Conservation (phyloP, 441 rosid genomes). For the Erodium chrysanthum region DNA sequence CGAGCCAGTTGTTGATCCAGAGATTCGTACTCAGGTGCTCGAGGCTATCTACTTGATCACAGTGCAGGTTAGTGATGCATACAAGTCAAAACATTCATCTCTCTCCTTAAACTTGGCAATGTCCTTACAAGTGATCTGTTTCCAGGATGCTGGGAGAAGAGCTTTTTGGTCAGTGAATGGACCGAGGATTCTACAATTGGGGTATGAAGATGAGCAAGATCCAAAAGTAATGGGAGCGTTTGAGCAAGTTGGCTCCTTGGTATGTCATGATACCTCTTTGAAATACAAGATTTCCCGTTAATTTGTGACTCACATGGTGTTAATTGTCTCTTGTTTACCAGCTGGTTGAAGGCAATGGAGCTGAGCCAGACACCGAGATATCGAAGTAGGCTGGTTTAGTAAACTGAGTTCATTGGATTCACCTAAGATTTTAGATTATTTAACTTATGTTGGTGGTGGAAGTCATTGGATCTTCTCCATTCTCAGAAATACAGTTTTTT, state of each 20-base stretch:
- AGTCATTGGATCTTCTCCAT: not conserved
- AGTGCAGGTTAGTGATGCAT: constrained; percentile 38
- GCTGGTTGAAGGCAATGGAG: constrained; percentile 49
- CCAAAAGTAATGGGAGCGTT: constrained; percentile 86
- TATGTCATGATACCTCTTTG: constrained; percentile 17
- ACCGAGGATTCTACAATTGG: constrained; percentile 67
- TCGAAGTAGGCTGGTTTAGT: constrained; percentile 21
- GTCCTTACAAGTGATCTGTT: not conserved
- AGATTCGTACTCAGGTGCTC: constrained; percentile 62
- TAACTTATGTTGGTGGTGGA: not conserved
- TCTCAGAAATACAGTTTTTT: too few relatives aligned
- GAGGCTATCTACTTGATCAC: constrained; percentile 78
- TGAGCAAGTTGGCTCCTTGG: constrained; percentile 78
- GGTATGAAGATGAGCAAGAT: constrained; percentile 79
- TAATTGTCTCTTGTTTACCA: constrained; percentile 21
- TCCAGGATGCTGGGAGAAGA: constrained; percentile 74
- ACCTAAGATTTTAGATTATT: not conserved
- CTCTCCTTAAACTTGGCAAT: not conserved
- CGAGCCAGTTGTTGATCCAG: constrained; percentile 70
- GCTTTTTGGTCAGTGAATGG: constrained; percentile 89
- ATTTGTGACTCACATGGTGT: not conserved
- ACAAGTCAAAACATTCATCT: not conserved
- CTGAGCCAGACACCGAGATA: constrained; percentile 27
- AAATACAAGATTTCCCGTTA: not conserved
- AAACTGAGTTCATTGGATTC: not conserved